Evolutionary conservation across 768 basidiomycete genomes (phyloP), one percentile per base, ranked within the genome.

Genomic region (Mycena galericulata): DNA sequence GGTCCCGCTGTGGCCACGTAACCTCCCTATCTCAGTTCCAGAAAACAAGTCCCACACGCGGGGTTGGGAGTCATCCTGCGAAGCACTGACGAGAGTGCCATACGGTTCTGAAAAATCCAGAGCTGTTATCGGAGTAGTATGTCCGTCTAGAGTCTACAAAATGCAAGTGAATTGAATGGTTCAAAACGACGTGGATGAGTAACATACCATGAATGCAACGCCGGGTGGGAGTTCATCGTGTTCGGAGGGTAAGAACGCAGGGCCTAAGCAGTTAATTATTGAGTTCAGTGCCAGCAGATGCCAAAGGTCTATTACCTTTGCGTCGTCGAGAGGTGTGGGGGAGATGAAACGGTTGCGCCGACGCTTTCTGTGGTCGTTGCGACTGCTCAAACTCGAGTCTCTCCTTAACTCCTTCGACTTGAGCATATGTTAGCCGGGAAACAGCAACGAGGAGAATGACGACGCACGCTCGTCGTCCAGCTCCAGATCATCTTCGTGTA

Each of bases 101-200:
- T 99, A 99, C 7, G 98, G 98, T 76, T 98, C 97, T 12, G 94
- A 95, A 75, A 99, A 95, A 80, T 99, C 98, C 22, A 99, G 87
- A 1, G 96, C 90, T 0, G 91, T 90, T 71, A 99, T 90, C 0
- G 94, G 92, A 0, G 90, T 89, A 1, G 88, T 84, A 73, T 98
- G 97, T 53, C 89, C 89, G 45, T 91, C 86, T 34, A 99, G 84
- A 4, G 95, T 94, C 95, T 97, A 77, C 0, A 43, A 32, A 51
- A 30, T 36, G 49, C 69, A 65, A 30, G 62, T 69, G 30, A 24
- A n/a, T 32, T n/a, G 36, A 43, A n/a, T n/a, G 34, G 26, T 27
- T 20, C 7, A 29, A 50, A 56, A 59, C 43, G 58, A 12, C 63
- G 20, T 8, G 61, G 2, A 20, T 32, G 50, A 50, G 43, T n/a